Conservation (phyloP, 164 flowering plant genomes). For the Brasenia schreberi region DNA sequence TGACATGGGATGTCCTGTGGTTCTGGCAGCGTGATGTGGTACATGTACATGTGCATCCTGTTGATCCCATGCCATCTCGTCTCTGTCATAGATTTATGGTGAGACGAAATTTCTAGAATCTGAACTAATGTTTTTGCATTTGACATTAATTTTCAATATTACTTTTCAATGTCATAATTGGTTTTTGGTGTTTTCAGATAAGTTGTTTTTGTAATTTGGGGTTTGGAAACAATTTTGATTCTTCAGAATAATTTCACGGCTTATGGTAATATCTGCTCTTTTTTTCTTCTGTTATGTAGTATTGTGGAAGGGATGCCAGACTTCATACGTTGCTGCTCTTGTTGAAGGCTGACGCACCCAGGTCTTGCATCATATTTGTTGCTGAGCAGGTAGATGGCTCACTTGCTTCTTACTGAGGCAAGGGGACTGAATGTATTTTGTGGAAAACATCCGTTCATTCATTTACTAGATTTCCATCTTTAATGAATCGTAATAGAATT, state of each 20-base stretch:
- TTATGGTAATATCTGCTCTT: slow-evolving; percentile 3
- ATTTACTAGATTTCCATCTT: too few relatives aligned
- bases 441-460: too few relatives aligned
- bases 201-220: not conserved
- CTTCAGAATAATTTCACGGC: not conserved
- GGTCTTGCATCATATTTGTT: slow-evolving; percentile 74
- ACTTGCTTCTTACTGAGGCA: not conserved
- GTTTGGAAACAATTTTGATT: not conserved
- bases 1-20: not conserved
- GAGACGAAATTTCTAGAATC: slow-evolving; percentile 10
- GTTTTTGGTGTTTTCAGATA: not conserved
- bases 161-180: too few relatives aligned
- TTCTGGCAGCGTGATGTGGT: slow-evolving; percentile 55
- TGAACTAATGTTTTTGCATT: not conserved
- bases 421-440: not conserved
- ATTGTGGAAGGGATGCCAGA: slow-evolving; percentile 35
- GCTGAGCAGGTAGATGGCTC: slow-evolving; percentile 57
- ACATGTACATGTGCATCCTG: slow-evolving; percentile 76
- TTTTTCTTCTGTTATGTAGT: slow-evolving; percentile 22
- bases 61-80: slow-evolving; percentile 72
- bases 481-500: not conserved
- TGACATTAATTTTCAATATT: too few relatives aligned
- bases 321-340: slow-evolving; percentile 37
- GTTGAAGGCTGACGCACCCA: slow-evolving; percentile 46
- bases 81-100: slow-evolving; percentile 76